Percentiles rank a stretch among this genome's conserved stretches.
Evolutionary conservation across 2,329 filamentous ascomycete genomes (phyloP).

Genomic region (Calonectria crousiana): DNA sequence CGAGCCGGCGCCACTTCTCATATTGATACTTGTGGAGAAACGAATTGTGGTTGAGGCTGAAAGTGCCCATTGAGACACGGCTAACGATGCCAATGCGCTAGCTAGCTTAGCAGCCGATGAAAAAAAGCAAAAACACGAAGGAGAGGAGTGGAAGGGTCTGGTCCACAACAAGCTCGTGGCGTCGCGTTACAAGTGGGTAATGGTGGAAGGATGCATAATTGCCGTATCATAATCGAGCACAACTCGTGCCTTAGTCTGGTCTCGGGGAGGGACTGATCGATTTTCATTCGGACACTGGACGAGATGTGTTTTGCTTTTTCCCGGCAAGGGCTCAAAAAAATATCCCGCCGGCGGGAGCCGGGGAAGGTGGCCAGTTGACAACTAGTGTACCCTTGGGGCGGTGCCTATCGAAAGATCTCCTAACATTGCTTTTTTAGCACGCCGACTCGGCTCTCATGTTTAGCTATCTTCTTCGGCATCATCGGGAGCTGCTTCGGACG

Average conservation of each 20-base stretch:
- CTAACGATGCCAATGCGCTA: constrained; percentile 39
- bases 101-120: constrained; percentile 32
- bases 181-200: constrained; percentile 35
- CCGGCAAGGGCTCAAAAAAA: constrained; percentile 18
- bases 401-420: constrained; percentile 1
- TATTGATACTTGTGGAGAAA: constrained; percentile 29
- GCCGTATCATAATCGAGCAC: constrained; percentile 21
- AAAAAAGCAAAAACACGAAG: constrained; percentile 31
- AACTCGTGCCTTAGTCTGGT: constrained; percentile 24
- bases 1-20: constrained; percentile 34
- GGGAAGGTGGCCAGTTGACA: constrained; percentile 1
- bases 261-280: constrained; percentile 10
- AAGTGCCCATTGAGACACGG: constrained; percentile 34
- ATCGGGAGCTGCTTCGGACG: constrained; percentile 13
- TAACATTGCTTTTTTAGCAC: neutral
- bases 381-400: neutral
- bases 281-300: constrained; percentile 2
- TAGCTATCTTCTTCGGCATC: constrained; percentile 7
- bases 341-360: constrained; percentile 1
- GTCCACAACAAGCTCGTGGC: constrained; percentile 43
- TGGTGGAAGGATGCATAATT: constrained; percentile 32
- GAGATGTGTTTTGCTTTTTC: constrained; percentile 21
- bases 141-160: constrained; percentile 25
- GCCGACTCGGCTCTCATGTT: neutral
- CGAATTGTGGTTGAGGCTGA: constrained; percentile 42